phyloP scores from a whole-genome alignment of 257 asterid genomes.

The Solanum neorickii region DNA sequence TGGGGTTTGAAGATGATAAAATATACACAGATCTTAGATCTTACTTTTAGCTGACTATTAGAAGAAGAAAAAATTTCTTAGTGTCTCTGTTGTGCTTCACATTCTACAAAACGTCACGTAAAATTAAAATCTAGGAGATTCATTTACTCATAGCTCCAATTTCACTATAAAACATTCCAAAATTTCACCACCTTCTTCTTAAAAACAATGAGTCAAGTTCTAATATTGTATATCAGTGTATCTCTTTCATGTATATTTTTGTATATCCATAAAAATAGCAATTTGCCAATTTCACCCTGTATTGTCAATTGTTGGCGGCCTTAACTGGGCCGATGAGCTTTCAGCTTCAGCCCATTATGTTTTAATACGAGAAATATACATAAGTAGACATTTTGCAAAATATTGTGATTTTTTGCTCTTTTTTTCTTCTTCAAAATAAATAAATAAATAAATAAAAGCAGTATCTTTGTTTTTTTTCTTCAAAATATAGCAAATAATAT shows the following conservation, averaged over 20 bases:
- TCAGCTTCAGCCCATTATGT: neutral
- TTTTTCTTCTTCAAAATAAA: neutral
- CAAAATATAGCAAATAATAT: neutral
- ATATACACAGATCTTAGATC: neutral
- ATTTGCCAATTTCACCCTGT: neutral
- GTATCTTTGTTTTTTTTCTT: neutral
- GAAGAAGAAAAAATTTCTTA: no score
- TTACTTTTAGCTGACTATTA: neutral
- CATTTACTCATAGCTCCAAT: neutral
- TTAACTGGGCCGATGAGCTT: neutral
- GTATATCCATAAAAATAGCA: neutral
- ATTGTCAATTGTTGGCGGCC: neutral
- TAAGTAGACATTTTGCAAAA: neutral
- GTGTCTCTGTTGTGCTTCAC: neutral
- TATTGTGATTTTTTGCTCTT: neutral
- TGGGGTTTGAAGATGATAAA: neutral
- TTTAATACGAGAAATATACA: neutral
- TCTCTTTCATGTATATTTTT: neutral
- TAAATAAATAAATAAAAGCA: no score
- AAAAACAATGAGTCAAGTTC: neutral
- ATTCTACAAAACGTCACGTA: neutral
- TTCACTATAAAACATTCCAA: neutral
- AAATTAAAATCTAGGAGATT: neutral
- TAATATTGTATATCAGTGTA: neutral
- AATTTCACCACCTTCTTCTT: neutral